Evolutionary conservation across 2,329 filamentous ascomycete genomes (phyloP), one percentile per base, ranked within the genome.

Genomic region (Nemania sp.): DNA sequence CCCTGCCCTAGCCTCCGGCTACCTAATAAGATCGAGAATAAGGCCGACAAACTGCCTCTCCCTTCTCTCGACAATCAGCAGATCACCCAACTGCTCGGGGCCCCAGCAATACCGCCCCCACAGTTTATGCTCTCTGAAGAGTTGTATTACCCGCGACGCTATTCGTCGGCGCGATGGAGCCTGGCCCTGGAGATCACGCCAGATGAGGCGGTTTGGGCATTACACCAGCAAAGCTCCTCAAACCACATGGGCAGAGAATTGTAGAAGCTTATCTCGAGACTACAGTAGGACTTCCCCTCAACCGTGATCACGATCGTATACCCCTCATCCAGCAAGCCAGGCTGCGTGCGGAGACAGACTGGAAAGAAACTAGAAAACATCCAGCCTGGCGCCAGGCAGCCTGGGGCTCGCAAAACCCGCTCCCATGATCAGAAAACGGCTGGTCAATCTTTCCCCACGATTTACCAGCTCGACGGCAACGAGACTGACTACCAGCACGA

Each of bases 201-300:
- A 54, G 49, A 29, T 29, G 12, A 45, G 42, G 17, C 35, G 21
- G 34, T 40, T n/a, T 37, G 49, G 46, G 7, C 54, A 47, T 35
- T 32, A 47, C 37, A 29, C 45, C 47, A 25, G 21, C 54, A 58
- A n/a, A 39, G 47, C 20, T 53, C 47, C 53, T 47, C 37, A 40
- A 52, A 49, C 52, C 62, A 64, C 62, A 51, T 35, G 61, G 51
- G 29, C 51, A 59, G 25, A 43, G 29, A 49, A 49, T 15, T 17
- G 37, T 45, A 34, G 18, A 40, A 6, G 39, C 25, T 20, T 45
- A 32, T 21, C 21, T n/a, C n/a, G n/a, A n/a, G n/a, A n/a, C n/a
- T n/a, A n/a, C n/a, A n/a, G n/a, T 48, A 47, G 46, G 62, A 59
- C 42, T 54, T 56, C 45, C 47, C 50, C 45, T 60, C 54, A 51